Base-by-base conservation (phyloP, 192 early-diverging fungal species). In the Entomortierella lignicola region DNA sequence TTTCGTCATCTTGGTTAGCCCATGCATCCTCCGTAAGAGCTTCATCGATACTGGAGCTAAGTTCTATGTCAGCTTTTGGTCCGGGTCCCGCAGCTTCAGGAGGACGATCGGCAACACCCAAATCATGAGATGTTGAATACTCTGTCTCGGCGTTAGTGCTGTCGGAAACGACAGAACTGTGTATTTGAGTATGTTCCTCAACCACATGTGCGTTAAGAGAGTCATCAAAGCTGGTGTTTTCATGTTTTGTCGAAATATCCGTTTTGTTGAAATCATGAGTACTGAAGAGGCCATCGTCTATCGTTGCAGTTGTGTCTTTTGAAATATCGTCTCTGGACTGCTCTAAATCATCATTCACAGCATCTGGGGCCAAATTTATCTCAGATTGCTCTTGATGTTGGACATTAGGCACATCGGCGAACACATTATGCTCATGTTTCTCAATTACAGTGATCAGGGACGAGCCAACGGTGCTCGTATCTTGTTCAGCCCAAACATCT, bases 1-100 rank as follows among this genome's bases (percentile, higher is more conserved):
- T 41, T 2, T 43, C 39, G 21, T 10, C 25, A 8, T 54, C 57
- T 12, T 69, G 57, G 17, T 54, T 58, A 39, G 10, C 31, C 67
- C 57, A 69, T 20, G 67, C 67, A 54, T 69, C 58, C 1, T 69
- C 67, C 18, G 37, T 50, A 27, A 29, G 20, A 34, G 21, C 26
- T 6, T 2, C 37, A 12, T 57, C 55, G 42, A 55, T 44, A 12
- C 4, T 37, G 10, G 10, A 7, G 10, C 34, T 10, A 10, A 37
- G 34, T 10, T 37, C 34, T 37, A 10, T 37, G 34, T 37, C 34
- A 7, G 34, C 10, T 10, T 37, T 37, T 37, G 34, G 34, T 37
- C 10, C 34, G 34, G 10, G 34, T 37, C 34, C 10, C 5, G 34
- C 4, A 37, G 34, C 34, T 37, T 23, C 57, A 60, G 10, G 21